Base-by-base conservation (phyloP, 2,329 filamentous ascomycete species). In the Leptographium flavum region DNA sequence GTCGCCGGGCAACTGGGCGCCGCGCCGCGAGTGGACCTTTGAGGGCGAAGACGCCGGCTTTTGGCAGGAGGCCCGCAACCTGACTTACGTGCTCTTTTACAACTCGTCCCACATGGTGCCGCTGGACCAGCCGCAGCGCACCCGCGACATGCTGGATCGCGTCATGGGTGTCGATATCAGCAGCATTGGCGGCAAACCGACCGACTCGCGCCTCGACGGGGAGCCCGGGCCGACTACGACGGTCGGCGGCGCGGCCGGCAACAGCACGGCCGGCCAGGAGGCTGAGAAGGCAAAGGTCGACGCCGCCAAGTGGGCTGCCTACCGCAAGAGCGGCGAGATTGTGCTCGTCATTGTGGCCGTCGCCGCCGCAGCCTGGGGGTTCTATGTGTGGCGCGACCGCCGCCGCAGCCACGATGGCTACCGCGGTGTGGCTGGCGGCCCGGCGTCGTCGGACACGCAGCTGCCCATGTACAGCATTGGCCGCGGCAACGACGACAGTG, bases 71-170 rank as follows among this genome's bases (percentile, higher is more conserved):
- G 90, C 92, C 2, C 80, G 93, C 52, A 98, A 98, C 63, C 66
- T 98, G 49, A 95, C 92, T 1, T 98, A 98, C 58, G 81, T 98
- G 28, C 71, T 93, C 35, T 94, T 96, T 65, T 86, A 94, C 69
- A 94, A 98, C 61, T 80, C 87, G 15, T 94, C 85, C 42, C 92
- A 98, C 63, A 98, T 98, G 92, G 92, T 98, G 1, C 93, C 92
- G 1, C 96, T 92, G 57, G 90, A 98, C 62, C 84, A 83, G 55
- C 81, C 90, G 1, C 79, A 87, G 40, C 81, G 87, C 49, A 83
- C 81, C 19, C 78, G 90, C 50, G 92, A 96, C 60, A 98, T 98
- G 92, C 78, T 98, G 15, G 90, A 98, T 63, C 83, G 92, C 35
- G 94, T 98, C 65, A 87, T 96, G 74, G 77, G 79, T 41, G 86